phyloP scores from a whole-genome alignment of 31 red algal genomes.

The Endocladia muricata region DNA sequence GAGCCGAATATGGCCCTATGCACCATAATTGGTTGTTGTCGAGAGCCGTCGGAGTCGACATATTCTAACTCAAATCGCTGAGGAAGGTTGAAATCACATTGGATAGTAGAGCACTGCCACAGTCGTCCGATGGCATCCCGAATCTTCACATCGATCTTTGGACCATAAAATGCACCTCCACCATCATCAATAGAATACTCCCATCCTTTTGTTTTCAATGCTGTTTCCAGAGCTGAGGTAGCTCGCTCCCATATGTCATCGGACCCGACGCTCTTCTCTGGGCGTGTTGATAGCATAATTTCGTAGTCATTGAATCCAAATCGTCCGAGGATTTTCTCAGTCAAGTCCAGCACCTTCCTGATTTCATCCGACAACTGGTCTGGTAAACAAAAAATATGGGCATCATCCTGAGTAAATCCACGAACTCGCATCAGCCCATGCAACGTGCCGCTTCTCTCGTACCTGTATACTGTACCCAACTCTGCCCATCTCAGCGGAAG shows the following conservation, averaged over 20 bases:
- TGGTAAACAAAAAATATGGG: slow-evolving; percentile 97
- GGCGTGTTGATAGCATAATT: slow-evolving; percentile 95
- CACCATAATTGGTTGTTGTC: slow-evolving; percentile 96
- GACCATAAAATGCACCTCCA: slow-evolving; percentile 98
- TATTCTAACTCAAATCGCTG: slow-evolving; percentile 97
- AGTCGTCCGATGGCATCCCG: slow-evolving; percentile 96
- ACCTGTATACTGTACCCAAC: slow-evolving; percentile 98
- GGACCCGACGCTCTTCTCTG: slow-evolving; percentile 91
- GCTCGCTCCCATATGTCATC: slow-evolving; percentile 93
- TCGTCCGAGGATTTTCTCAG: slow-evolving; percentile 81
- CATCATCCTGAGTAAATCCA: slow-evolving; percentile 99
- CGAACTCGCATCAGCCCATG: slow-evolving; percentile 99
- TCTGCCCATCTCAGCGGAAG: slow-evolving; percentile 98
- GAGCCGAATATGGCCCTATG: slow-evolving; percentile 99
- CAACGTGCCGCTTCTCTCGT: slow-evolving; percentile 94
- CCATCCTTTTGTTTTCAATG: slow-evolving; percentile 81
- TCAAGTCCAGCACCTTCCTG: slow-evolving; percentile 88
- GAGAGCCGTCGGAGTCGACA: slow-evolving; percentile 54
- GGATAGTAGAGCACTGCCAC: slow-evolving; percentile 99
- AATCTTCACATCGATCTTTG: slow-evolving; percentile 99
- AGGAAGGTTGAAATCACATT: slow-evolving; percentile 99
- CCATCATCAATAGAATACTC: slow-evolving; percentile 90
- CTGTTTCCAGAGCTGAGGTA: slow-evolving; percentile 71
- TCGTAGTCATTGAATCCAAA: slow-evolving; percentile 97
- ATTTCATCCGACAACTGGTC: slow-evolving; percentile 91